These are phyloP conservation scores for Microglena sp. DNA, from an alignment of 139 green algal genomes.

Conservation along the genomic window DNA sequence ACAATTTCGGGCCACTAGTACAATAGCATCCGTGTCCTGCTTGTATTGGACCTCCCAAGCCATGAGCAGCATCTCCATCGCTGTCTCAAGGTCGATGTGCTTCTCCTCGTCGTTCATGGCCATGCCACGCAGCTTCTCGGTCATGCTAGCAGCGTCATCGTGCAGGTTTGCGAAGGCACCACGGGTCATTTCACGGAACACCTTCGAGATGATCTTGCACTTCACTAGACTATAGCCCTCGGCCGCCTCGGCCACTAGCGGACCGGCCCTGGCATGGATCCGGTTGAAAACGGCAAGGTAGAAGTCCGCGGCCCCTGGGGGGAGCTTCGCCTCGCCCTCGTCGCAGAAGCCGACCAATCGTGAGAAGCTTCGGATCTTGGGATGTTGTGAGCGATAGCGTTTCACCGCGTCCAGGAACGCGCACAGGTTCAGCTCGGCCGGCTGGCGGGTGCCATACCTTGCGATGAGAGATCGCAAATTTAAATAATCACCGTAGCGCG, in stretches of 20 bases:
- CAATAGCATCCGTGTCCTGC: constrained; percentile 17
- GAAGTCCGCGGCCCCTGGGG: constrained; percentile 16
- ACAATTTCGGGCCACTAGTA: no score
- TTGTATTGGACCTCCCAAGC: constrained; percentile 17
- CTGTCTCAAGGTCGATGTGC: constrained; percentile 26
- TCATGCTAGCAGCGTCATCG: constrained; percentile 20
- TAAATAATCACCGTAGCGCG: no score
- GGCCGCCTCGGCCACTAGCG: constrained; percentile 22
- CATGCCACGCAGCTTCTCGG: constrained; percentile 18
- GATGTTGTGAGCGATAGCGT: constrained; percentile 17
- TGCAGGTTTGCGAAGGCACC: constrained; percentile 18
- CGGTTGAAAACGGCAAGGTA: constrained; percentile 28
- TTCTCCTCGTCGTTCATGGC: constrained; percentile 27
- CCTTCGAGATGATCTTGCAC: constrained; percentile 14
- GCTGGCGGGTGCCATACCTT: constrained; percentile 14
- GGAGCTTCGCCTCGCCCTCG: constrained; percentile 2
- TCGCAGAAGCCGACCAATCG: constrained; percentile 24
- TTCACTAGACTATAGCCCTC: constrained; percentile 28
- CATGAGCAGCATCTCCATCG: constrained; percentile 21
- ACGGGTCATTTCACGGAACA: constrained; percentile 18
- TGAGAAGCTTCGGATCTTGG: constrained; percentile 29
- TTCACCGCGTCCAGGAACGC: constrained; percentile 22
- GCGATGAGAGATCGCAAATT: no score
- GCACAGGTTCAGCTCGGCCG: constrained; percentile 25
- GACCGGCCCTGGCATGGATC: constrained; percentile 24